Conservation (phyloP, 2,329 filamentous ascomycete genomes). For the Fusarium solani-melongenae region DNA sequence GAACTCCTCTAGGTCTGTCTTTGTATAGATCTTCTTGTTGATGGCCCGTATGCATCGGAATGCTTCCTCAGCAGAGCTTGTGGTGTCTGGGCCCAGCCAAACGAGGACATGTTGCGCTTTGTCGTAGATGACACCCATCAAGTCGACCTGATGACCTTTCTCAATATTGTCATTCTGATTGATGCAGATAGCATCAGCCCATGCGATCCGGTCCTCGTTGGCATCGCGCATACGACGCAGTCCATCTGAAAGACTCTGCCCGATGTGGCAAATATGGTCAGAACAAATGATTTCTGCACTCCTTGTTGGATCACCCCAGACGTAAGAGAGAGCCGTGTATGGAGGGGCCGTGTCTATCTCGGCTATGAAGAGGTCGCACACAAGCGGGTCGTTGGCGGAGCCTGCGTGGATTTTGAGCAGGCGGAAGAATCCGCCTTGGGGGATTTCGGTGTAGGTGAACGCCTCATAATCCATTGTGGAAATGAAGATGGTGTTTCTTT, state of each 20-base stretch:
- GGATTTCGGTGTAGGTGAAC: neutral
- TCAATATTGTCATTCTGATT: conserved; percentile 10
- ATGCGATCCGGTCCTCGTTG: neutral
- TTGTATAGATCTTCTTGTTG: conserved; percentile 6
- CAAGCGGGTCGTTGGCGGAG: neutral
- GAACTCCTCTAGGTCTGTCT: conserved; percentile 1
- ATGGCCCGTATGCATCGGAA: conserved; percentile 8
- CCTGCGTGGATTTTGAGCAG: neutral
- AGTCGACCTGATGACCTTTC: conserved; percentile 14
- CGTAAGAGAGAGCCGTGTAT: conserved; percentile 10
- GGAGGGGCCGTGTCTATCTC: neutral
- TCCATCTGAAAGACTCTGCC: conserved; percentile 4
- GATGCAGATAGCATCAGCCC: conserved; percentile 12
- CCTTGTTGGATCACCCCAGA: conserved; percentile 5
- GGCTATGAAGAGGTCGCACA: conserved; percentile 5
- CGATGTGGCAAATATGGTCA: neutral
- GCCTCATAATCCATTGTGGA: neutral
- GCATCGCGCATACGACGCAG: neutral
- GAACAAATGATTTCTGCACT: neutral
- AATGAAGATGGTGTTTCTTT: neutral
- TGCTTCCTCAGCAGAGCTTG: neutral
- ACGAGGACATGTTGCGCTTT: conserved; percentile 8
- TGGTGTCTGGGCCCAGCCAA: conserved; percentile 8
- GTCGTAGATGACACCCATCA: conserved; percentile 16
- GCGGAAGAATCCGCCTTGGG: neutral